phyloP scores from a whole-genome alignment of 192 early-diverging fungal species.

The Coemansia furcata region DNA sequence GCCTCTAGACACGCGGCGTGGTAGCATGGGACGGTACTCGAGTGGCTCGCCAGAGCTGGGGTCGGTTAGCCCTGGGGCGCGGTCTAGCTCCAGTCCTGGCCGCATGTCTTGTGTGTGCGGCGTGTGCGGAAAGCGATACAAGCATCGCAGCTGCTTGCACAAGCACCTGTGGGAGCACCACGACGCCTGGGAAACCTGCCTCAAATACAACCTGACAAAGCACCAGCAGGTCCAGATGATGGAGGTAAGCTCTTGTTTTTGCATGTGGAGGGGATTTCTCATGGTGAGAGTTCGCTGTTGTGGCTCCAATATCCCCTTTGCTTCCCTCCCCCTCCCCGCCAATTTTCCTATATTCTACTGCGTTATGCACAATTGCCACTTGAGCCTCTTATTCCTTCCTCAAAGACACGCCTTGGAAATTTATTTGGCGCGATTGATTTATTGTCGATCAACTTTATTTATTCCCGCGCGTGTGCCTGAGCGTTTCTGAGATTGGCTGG shows the following conservation, averaged over 20 bases:
- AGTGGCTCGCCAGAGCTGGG: slow-evolving; percentile 42
- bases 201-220: slow-evolving; percentile 63
- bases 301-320: slow-evolving; percentile 1
- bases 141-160: slow-evolving; percentile 60
- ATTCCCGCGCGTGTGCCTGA: neutral
- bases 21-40: slow-evolving; percentile 36
- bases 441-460: slow-evolving; percentile 2
- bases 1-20: slow-evolving; percentile 21
- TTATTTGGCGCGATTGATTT: neutral
- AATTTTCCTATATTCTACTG: neutral
- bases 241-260: slow-evolving; percentile 48
- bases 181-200: slow-evolving; percentile 60
- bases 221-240: slow-evolving; percentile 69
- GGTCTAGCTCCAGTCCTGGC: slow-evolving; percentile 47
- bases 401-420: neutral
- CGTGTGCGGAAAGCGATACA: slow-evolving; percentile 62
- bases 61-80: slow-evolving; percentile 30
- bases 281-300: neutral
- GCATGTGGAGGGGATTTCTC: neutral
- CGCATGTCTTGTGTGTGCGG: slow-evolving; percentile 53
- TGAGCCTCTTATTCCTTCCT: neutral
- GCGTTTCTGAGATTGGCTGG: neutral
- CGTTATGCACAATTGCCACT: neutral
- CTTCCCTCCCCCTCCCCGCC: neutral
- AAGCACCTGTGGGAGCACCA: slow-evolving; percentile 66